Evolutionary conservation across 2,329 filamentous ascomycete genomes (phyloP).

Genomic region (Pseudopithomyces maydicus): DNA sequence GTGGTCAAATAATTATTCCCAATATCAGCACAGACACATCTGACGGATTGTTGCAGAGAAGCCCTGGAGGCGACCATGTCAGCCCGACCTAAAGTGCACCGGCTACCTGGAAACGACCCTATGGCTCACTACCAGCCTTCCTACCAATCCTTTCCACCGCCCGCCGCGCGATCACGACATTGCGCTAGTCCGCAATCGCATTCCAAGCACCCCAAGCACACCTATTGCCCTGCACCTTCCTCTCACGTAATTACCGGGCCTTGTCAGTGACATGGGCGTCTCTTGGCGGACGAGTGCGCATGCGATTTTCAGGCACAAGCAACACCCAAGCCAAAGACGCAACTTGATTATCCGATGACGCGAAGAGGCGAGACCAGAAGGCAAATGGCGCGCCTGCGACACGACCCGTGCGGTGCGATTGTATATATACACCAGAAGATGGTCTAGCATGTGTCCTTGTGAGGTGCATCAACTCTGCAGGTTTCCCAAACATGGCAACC

Average conservation of each 20-base stretch:
- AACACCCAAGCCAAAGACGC: slow-evolving; percentile 28
- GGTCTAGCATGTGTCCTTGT: too few relatives aligned
- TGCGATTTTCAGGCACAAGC: neutral
- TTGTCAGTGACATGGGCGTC: neutral
- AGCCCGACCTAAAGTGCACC: neutral
- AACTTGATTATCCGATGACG: slow-evolving; percentile 32
- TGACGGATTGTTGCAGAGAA: too few relatives aligned
- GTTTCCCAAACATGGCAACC: slow-evolving; percentile 21
- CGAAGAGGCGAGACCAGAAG: slow-evolving; percentile 11
- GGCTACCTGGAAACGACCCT: neutral
- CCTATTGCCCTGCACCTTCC: slow-evolving; percentile 28
- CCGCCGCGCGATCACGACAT: slow-evolving; percentile 19
- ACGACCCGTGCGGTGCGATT: too few relatives aligned
- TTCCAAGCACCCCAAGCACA: neutral
- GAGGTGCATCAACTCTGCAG: neutral
- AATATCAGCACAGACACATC: too few relatives aligned
- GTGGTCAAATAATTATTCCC: too few relatives aligned
- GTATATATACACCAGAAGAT: too few relatives aligned
- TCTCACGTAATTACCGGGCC: slow-evolving; percentile 11
- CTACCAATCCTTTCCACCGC: too few relatives aligned
- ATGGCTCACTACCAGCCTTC: neutral
- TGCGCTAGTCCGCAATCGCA: neutral
- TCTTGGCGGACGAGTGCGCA: neutral
- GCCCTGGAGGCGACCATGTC: too few relatives aligned
- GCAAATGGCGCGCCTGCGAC: slow-evolving; percentile 1